A percentile compares a stretch with the other conserved stretches of the same genome.
These are phyloP conservation scores for Candida krabiensis DNA, from an alignment of 805 yeast genomes.

Conservation along the genomic window DNA sequence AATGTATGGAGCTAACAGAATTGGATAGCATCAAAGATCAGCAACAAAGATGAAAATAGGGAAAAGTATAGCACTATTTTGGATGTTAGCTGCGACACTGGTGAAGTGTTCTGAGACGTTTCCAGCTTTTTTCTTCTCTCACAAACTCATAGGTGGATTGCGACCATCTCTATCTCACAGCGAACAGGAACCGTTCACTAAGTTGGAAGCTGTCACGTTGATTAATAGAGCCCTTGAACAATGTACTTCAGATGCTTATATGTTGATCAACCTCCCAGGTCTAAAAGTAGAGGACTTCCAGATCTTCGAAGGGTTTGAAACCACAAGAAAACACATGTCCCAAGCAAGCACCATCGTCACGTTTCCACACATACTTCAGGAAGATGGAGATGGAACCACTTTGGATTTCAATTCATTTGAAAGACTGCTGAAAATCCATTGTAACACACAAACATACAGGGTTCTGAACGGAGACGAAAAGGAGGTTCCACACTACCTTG, in stretches of 20 bases:
- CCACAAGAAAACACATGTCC: constrained; percentile 49
- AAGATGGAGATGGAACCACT: constrained; percentile 31
- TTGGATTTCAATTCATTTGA: constrained; percentile 45
- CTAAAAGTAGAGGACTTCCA: constrained; percentile 46
- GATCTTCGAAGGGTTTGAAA: constrained; percentile 42
- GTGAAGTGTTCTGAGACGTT: constrained; percentile 8
- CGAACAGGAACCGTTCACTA: constrained; percentile 31
- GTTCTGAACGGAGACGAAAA: constrained; percentile 42
- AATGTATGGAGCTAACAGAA: too few relatives aligned
- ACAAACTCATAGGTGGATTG: constrained; percentile 30
- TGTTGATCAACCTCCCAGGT: constrained; percentile 57
- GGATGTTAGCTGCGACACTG: not conserved
- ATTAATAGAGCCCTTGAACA: constrained; percentile 26
- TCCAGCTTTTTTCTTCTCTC: constrained; percentile 31
- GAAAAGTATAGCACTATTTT: too few relatives aligned
- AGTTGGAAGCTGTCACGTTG: constrained; percentile 22
- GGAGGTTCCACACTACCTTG: constrained; percentile 56
- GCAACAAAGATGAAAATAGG: too few relatives aligned
- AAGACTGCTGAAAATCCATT: constrained; percentile 43
- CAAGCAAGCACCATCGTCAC: constrained; percentile 62
- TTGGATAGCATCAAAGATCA: too few relatives aligned
- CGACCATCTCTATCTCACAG: constrained; percentile 29
- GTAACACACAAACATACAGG: constrained; percentile 49
- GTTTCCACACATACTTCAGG: constrained; percentile 48
- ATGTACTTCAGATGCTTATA: constrained; percentile 58